These are phyloP conservation scores for Salix arbutifolia DNA, from an alignment of 345 rosid genomes.

Conservation along the genomic window DNA sequence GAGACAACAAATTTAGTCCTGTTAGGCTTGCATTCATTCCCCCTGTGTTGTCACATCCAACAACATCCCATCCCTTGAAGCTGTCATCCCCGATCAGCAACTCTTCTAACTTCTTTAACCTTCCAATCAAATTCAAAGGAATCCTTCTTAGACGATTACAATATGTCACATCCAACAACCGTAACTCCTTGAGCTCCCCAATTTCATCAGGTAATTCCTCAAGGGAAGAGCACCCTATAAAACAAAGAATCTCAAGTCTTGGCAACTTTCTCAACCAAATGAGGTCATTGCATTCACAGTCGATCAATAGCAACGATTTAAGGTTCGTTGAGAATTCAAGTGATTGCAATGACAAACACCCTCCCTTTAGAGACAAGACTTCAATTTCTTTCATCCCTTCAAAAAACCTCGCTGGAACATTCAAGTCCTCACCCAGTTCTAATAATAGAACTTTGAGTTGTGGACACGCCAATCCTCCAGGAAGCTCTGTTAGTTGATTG, in stretches of 20 bases:
- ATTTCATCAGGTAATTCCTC: neutral
- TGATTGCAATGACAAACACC: neutral
- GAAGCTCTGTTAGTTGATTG: neutral
- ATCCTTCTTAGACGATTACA: no score
- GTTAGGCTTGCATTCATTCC: no score
- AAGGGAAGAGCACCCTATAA: neutral
- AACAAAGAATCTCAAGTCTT: neutral
- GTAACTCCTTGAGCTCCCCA: neutral
- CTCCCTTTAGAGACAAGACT: neutral
- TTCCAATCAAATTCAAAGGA: no score
- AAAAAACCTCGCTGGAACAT: neutral
- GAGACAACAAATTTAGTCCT: no score
- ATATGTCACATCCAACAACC: no score
- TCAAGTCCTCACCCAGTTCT: neutral
- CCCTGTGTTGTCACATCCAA: no score
- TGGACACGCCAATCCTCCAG: neutral
- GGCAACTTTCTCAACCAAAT: neutral
- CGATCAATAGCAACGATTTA: neutral
- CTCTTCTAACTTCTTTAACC: no score
- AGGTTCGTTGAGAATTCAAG: neutral
- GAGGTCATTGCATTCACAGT: neutral
- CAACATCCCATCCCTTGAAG: no score
- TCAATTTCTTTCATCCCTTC: neutral
- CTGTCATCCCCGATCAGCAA: no score
- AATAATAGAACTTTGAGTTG: slow-evolving; percentile 2